Evolutionary conservation across 1,284 basidiomycete genomes (phyloP).

Genomic region (Xerocomus amazonicus): DNA sequence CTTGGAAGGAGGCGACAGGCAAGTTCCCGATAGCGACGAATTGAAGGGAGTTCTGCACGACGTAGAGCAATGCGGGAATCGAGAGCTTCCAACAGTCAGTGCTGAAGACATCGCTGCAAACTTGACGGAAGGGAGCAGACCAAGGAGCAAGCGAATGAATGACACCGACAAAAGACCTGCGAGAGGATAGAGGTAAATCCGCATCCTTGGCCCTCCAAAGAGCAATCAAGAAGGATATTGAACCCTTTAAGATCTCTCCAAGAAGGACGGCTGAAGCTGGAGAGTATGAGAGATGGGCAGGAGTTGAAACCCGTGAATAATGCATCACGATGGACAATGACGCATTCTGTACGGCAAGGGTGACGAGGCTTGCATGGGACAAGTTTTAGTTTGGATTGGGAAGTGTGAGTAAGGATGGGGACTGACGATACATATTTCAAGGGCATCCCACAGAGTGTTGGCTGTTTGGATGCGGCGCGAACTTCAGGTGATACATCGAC

Average conservation of each 20-base stretch:
- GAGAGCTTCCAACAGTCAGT: slow-evolving; percentile 95
- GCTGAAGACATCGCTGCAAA: slow-evolving; percentile 63
- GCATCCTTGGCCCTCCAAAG: slow-evolving; percentile 45
- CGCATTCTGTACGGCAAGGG: slow-evolving; percentile 94
- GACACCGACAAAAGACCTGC: slow-evolving; percentile 45
- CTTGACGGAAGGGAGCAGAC: slow-evolving; percentile 47
- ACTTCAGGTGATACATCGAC: slow-evolving; percentile 28
- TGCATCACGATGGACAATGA: slow-evolving; percentile 96
- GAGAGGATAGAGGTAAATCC: slow-evolving; percentile 37
- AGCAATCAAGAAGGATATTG: slow-evolving; percentile 81
- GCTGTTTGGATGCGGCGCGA: slow-evolving; percentile 28
- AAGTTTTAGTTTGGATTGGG: neutral
- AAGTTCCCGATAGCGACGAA: slow-evolving; percentile 92
- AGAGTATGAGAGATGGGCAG: slow-evolving; percentile 77
- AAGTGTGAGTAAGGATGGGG: neutral
- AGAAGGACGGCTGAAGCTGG: slow-evolving; percentile 91
- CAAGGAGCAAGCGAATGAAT: slow-evolving; percentile 38
- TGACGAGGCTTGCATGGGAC: slow-evolving; percentile 66
- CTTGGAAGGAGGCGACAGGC: slow-evolving; percentile 89
- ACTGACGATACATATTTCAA: slow-evolving; percentile 65
- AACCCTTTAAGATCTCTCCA: slow-evolving; percentile 91
- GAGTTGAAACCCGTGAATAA: slow-evolving; percentile 85
- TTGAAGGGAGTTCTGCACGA: slow-evolving; percentile 93
- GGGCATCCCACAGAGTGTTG: slow-evolving; percentile 51
- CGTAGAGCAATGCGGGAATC: slow-evolving; percentile 94